Evolutionary conservation across 2,329 filamentous ascomycete species (phyloP), one percentile per base, ranked within the genome.

Genomic region (Diaporthe sp.): DNA sequence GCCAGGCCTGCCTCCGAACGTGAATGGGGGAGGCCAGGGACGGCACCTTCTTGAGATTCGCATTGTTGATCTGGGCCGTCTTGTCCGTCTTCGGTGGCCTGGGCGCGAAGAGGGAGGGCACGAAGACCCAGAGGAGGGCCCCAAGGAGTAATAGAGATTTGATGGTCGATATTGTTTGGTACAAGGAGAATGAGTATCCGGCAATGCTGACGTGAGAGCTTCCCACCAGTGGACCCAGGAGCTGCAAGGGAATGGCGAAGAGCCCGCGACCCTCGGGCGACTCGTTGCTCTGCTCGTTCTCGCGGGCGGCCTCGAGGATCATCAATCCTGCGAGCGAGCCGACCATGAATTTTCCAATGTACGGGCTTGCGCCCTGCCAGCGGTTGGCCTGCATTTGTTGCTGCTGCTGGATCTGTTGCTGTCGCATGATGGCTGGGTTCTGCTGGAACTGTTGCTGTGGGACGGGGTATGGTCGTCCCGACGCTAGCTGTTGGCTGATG

Each of bases 301-400:
- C 90, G 47, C 89, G 88, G 72, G 96, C 87, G 1, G 95, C 95
- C 84, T 98, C 95, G 78, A 98, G 85, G 45, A 98, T 89, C 96
- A 98, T 98, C 25, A 98, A 87, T 19, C 95, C 95, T 33, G 96
- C 96, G 75, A 98, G 89, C 25, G 96, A 96, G 55, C 96, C 96
- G 7, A 98, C 92, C 94, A 98, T 97, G 77, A 98, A 88, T 84
- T 97, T 97, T 69, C 90, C 90, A 74, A 90, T 88, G 76, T 91
- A 92, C 1, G 89, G 89, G 17, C 83, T 86, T 8, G 86, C 83
- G 75, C 86, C 87, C 69, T 86, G 86, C 90, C 90, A 92, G 47
- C 87, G 84, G 72, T 85, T 85, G 75, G 86, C 84, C 76, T 89
- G 87, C 77, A 86, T 84, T 72, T 87, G 84, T 67, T 85, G 85